These are phyloP conservation scores for Kalanchoe fedtschenkoi DNA, from an alignment of 164 flowering plant species.

Conservation along the genomic window DNA sequence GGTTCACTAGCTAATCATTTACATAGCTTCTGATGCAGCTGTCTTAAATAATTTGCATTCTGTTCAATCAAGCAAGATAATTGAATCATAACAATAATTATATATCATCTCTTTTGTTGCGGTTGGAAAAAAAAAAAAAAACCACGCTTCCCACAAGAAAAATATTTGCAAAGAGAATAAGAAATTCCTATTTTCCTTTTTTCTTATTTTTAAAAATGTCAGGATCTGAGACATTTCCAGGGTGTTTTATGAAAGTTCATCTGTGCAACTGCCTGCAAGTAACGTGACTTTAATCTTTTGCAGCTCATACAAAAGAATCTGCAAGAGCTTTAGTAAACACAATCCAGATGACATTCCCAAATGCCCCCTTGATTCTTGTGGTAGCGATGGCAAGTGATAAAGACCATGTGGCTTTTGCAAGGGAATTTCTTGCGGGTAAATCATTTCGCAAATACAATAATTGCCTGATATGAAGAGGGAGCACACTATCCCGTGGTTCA, in stretches of 20 bases:
- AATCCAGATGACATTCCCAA: slow-evolving; percentile 41
- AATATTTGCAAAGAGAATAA: neutral
- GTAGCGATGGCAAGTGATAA: slow-evolving; percentile 98
- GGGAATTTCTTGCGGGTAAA: slow-evolving; percentile 60
- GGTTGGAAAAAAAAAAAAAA: neutral
- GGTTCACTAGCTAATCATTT: slow-evolving; percentile 24
- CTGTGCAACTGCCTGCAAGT: neutral
- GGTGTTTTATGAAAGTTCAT: neutral
- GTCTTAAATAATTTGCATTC: no score
- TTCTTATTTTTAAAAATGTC: neutral
- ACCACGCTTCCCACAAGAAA: neutral
- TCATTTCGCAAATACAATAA: neutral
- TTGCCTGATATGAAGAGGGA: neutral
- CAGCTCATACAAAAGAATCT: slow-evolving; percentile 95
- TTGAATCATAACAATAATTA: neutral
- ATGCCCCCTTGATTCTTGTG: slow-evolving; percentile 46
- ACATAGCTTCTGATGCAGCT: neutral
- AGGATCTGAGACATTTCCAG: neutral
- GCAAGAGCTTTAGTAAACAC: slow-evolving; percentile 57
- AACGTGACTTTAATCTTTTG: slow-evolving; percentile 7
- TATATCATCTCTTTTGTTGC: neutral
- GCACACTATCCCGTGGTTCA: neutral
- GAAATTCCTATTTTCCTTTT: neutral
- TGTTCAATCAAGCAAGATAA: neutral
- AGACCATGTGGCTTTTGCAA: slow-evolving; percentile 78